These are phyloP conservation scores for Athelia sp. DNA, from an alignment of 1,284 basidiomycete genomes.

Conservation along the genomic window DNA sequence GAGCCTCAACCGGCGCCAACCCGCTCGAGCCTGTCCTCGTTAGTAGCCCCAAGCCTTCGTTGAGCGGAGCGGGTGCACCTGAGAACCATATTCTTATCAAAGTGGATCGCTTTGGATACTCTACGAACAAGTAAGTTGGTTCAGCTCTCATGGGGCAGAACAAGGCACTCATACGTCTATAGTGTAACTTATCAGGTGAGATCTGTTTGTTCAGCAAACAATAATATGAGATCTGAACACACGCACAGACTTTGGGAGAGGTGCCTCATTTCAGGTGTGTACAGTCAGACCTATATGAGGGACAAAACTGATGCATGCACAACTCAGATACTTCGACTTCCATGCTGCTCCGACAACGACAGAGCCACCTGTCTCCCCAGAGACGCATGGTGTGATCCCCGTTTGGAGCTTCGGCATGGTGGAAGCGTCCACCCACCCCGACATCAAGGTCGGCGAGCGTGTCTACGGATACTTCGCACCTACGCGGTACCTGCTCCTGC, in stretches of 20 bases:
- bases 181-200: constrained; percentile 42
- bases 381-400: constrained; percentile 55
- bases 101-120: constrained; percentile 61
- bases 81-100: constrained; percentile 47
- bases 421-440: constrained; percentile 38
- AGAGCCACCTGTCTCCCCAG: constrained; percentile 28
- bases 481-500: constrained; percentile 46
- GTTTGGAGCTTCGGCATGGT: constrained; percentile 66
- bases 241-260: constrained; percentile 40
- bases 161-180: background rate
- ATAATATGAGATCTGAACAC: constrained; percentile 20
- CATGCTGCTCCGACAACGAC: constrained; percentile 36
- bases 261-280: constrained; percentile 52
- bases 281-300: constrained; percentile 10
- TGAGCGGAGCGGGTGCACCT: constrained; percentile 20
- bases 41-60: constrained; percentile 19
- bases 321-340: constrained; percentile 58
- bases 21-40: constrained; percentile 23
- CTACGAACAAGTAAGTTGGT: constrained; percentile 44
- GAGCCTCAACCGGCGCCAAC: constrained; percentile 25
- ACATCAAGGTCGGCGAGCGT: constrained; percentile 46
- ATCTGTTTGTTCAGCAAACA: background rate
- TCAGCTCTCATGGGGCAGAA: background rate
- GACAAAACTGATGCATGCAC: background rate
- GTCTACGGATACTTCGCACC: constrained; percentile 63